These are phyloP conservation scores for Nakazawaea sp. DNA, from an alignment of 805 yeast species.

Conservation along the genomic window DNA sequence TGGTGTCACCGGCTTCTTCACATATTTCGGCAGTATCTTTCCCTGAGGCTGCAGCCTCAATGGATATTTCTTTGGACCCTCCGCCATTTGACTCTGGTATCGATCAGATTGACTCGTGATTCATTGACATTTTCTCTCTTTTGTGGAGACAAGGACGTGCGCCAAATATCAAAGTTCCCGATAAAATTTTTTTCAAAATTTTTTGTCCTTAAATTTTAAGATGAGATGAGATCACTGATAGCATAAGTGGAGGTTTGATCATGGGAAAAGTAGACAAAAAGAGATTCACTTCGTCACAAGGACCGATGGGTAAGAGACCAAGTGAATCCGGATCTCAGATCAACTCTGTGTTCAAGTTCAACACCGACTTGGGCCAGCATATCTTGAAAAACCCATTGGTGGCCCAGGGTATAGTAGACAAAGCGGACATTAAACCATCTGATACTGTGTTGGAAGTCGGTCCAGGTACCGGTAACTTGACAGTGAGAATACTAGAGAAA, in stretches of 20 bases:
- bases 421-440: conserved; percentile 87
- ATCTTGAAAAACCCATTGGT: conserved; percentile 92
- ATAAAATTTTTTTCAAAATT: conserved; percentile 2
- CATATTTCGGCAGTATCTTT: not conserved
- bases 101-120: no score
- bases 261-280: conserved; percentile 66
- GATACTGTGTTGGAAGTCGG: conserved; percentile 95
- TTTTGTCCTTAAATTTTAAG: conserved; percentile 6
- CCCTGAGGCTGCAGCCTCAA: not conserved
- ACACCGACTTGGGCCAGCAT: conserved; percentile 96
- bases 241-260: conserved; percentile 11
- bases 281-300: conserved; percentile 37
- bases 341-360: conserved; percentile 89
- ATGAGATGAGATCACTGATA: conserved; percentile 15
- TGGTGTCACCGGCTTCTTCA: conserved; percentile 12
- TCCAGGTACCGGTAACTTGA: conserved; percentile 98
- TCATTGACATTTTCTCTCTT: no score
- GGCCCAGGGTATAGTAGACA: conserved; percentile 97
- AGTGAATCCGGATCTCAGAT: conserved; percentile 57
- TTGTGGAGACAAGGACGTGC: no score
- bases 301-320: conserved; percentile 33
- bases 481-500: conserved; percentile 85
- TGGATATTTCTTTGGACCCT: not conserved
- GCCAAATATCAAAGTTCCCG: no score
- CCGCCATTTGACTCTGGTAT: no score